phyloP scores from a whole-genome alignment of 2,329 filamentous ascomycete genomes.

The Pestalotiopsis sp. region DNA sequence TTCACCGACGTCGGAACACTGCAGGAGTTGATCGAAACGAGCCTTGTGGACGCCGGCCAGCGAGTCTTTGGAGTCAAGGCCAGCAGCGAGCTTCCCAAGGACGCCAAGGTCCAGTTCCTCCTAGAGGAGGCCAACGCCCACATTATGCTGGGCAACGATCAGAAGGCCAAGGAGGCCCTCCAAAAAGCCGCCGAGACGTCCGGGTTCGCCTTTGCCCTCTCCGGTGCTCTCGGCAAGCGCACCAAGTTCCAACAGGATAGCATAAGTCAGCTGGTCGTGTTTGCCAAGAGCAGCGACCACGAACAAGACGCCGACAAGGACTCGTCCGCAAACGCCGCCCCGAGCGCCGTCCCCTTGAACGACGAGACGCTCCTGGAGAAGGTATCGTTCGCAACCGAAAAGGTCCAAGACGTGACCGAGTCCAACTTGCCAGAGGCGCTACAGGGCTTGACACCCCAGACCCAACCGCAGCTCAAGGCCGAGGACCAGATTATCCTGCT shows the following conservation, averaged over 20 bases:
- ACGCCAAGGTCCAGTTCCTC: conserved; percentile 70
- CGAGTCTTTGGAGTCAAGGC: conserved; percentile 16
- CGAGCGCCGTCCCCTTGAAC: conserved; percentile 77
- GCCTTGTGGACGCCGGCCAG: conserved; percentile 44
- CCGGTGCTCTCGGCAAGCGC: conserved; percentile 83
- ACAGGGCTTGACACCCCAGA: conserved; percentile 69
- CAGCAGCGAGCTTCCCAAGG: conserved; percentile 33
- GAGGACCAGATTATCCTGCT: conserved; percentile 91
- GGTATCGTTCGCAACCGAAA: conserved; percentile 72
- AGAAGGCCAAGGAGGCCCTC: conserved; percentile 72
- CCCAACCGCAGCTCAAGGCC: conserved; percentile 80
- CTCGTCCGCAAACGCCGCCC: conserved; percentile 38
- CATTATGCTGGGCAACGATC: conserved; percentile 81
- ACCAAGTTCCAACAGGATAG: conserved; percentile 80
- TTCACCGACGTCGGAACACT: conserved; percentile 64
- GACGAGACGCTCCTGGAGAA: conserved; percentile 91
- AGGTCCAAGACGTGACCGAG: conserved; percentile 25
- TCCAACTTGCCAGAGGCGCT: conserved; percentile 62
- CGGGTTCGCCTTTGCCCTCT: conserved; percentile 80
- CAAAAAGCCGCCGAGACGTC: conserved; percentile 67
- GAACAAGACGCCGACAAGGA: conserved; percentile 17
- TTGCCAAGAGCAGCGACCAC: conserved; percentile 73
- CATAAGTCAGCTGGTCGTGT: conserved; percentile 85
- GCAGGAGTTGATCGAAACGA: conserved; percentile 49
- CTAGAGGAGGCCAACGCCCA: conserved; percentile 83